phyloP scores from a whole-genome alignment of 495 filamentous ascomycete species.

The Cladorrhinum samala region DNA sequence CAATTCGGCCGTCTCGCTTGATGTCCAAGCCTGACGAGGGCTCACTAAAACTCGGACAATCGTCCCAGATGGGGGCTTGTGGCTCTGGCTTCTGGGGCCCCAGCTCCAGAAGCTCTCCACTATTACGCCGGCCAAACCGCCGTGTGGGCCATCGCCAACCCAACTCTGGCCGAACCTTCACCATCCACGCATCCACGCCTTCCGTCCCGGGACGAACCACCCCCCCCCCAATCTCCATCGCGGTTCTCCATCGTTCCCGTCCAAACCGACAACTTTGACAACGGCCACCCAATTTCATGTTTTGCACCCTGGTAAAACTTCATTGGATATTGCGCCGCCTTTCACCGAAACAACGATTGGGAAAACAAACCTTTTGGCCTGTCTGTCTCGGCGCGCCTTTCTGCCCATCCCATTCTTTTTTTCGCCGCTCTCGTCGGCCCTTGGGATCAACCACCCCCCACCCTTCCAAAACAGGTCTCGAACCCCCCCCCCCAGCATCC shows the following conservation, averaged over 20 bases:
- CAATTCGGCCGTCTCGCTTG: not conserved
- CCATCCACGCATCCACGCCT: constrained; percentile 9
- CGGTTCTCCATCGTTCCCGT: not conserved
- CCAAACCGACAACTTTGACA: not conserved
- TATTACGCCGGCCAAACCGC: constrained; percentile 52
- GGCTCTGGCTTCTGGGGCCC: constrained; percentile 20
- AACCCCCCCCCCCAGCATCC: not conserved
- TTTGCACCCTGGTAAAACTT: not conserved
- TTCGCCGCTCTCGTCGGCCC: no score
- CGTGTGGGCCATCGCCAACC: constrained; percentile 27
- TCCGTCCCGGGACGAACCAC: not conserved
- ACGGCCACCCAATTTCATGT: not conserved
- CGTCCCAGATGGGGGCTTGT: constrained; percentile 8
- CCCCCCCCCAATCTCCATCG: not conserved
- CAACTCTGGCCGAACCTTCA: constrained; percentile 8
- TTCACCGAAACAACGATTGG: not conserved
- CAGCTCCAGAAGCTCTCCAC: constrained; percentile 37
- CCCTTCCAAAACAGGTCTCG: constrained; percentile 21
- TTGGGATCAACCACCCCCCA: constrained; percentile 9
- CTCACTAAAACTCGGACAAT: not conserved
- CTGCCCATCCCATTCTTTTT: not conserved
- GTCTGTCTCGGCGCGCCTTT: not conserved
- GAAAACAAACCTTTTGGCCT: not conserved
- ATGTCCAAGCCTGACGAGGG: constrained; percentile 13
- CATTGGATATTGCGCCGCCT: not conserved